Conservation (phyloP, 768 basidiomycete species). For the Auricularia sp. region DNA sequence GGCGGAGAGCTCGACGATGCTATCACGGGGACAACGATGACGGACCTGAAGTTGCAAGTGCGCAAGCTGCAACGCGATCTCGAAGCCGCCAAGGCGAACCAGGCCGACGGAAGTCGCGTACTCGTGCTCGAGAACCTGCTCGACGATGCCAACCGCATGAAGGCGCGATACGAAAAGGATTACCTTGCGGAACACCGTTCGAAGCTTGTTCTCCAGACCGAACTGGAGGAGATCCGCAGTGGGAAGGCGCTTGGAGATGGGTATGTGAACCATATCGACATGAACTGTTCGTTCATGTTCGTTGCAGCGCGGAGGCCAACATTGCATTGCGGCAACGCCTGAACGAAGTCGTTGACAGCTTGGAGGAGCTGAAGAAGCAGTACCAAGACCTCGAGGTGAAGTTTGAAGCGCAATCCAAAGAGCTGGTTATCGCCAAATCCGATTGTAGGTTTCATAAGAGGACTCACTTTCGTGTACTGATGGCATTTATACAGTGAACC, state of each 20-base stretch:
- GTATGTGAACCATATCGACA: neutral
- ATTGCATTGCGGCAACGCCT: constrained; percentile 81
- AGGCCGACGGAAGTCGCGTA: constrained; percentile 64
- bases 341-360: constrained; percentile 77
- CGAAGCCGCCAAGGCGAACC: constrained; percentile 60
- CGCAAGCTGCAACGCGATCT: constrained; percentile 75
- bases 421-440: constrained; percentile 76
- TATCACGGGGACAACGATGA: constrained; percentile 75
- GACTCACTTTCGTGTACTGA: constrained; percentile 5
- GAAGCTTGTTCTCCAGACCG: constrained; percentile 66
- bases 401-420: constrained; percentile 48
- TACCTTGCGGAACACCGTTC: constrained; percentile 79
- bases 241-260: constrained; percentile 75
- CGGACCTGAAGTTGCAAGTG: constrained; percentile 83
- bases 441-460: constrained; percentile 42
- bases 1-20: constrained; percentile 85
- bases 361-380: constrained; percentile 59
- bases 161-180: constrained; percentile 79
- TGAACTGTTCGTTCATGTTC: constrained; percentile 19
- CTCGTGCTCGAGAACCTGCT: constrained; percentile 85
- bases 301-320: constrained; percentile 58
- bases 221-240: constrained; percentile 80
- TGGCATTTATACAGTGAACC: constrained; percentile 47
- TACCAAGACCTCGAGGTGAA: constrained; percentile 65
- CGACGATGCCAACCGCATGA: constrained; percentile 86